Conservation (phyloP, 139 green algal genomes). For the Chlorella sp. region DNA sequence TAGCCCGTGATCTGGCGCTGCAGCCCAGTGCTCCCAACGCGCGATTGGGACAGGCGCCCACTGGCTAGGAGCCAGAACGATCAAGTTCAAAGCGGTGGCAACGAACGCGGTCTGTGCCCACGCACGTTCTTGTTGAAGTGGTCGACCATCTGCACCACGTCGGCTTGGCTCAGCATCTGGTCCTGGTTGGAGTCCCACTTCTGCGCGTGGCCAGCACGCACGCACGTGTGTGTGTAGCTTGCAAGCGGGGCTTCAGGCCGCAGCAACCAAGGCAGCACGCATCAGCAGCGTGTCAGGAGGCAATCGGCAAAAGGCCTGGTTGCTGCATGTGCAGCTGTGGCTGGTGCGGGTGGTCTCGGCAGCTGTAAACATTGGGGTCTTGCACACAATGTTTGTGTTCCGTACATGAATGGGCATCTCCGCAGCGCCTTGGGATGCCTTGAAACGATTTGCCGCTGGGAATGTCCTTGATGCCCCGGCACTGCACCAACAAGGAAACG, state of each 20-base stretch:
- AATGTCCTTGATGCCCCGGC: neutral
- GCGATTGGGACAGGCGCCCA: too few species aligned
- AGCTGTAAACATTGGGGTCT: neutral
- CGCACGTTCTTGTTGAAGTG: conserved; percentile 13
- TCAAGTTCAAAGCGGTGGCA: too few species aligned
- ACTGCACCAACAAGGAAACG: neutral
- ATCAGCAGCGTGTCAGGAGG: neutral
- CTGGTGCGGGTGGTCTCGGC: neutral
- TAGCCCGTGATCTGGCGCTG: too few species aligned
- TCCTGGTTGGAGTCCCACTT: conserved; percentile 21
- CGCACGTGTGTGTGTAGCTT: neutral
- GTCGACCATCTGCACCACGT: conserved; percentile 12
- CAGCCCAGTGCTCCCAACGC: too few species aligned
- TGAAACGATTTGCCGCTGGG: neutral
- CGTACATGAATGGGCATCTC: too few species aligned
- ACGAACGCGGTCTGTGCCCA: too few species aligned
- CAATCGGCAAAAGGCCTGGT: neutral
- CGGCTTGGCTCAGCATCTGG: conserved; percentile 4
- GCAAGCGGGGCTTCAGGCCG: neutral
- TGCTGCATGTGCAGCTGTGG: neutral
- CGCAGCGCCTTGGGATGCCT: too few species aligned
- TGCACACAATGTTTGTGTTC: neutral
- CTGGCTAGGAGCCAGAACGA: too few species aligned
- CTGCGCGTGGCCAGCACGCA: conserved; percentile 8
- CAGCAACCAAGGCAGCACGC: neutral